Percentiles rank a stretch among this genome's conserved stretches.
phyloP scores from a whole-genome alignment of 257 asterid species.

The Nemophila menziesii region DNA sequence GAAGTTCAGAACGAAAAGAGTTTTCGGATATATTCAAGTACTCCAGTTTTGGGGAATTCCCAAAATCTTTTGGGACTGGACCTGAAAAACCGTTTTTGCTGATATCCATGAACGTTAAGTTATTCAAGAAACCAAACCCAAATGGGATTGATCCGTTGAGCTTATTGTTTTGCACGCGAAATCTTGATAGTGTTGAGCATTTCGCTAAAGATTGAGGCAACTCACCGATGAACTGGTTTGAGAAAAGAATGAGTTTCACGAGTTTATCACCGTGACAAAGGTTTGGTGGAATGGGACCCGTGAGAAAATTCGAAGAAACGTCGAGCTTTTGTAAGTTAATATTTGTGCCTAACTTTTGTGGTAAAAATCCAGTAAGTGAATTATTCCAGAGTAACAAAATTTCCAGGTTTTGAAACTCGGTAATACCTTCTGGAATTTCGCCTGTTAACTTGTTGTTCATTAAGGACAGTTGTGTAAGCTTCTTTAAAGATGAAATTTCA shows the following conservation, averaged over 20 bases:
- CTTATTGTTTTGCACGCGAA: slow-evolving; percentile 57
- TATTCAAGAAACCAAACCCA: slow-evolving; percentile 64
- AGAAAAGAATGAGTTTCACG: slow-evolving; percentile 52
- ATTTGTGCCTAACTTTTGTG: slow-evolving; percentile 61
- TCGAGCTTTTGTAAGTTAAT: slow-evolving; percentile 49
- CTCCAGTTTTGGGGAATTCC: slow-evolving; percentile 40
- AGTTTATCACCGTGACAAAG: slow-evolving; percentile 51
- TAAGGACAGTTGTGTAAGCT: slow-evolving; percentile 28
- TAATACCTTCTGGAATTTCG: slow-evolving; percentile 59
- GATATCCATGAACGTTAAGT: slow-evolving; percentile 53
- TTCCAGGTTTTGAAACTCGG: slow-evolving; percentile 59
- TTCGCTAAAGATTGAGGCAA: slow-evolving; percentile 57
- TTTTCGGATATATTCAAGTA: slow-evolving; percentile 56
- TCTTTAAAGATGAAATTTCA: slow-evolving; percentile 29
- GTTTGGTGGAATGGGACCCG: slow-evolving; percentile 68
- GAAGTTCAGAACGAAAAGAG: slow-evolving; percentile 40
- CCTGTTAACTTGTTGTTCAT: slow-evolving; percentile 66
- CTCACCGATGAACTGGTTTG: slow-evolving; percentile 49
- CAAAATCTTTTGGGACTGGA: slow-evolving; percentile 59
- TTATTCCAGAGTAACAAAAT: slow-evolving; percentile 61
- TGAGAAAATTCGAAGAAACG: slow-evolving; percentile 57
- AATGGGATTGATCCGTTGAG: slow-evolving; percentile 71
- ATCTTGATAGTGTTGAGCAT: slow-evolving; percentile 44
- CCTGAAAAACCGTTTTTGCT: slow-evolving; percentile 59
- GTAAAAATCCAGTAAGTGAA: slow-evolving; percentile 62